Evolutionary conservation across 2,329 filamentous ascomycete genomes (phyloP), one percentile per base, ranked within the genome.

Genomic region (Neonectria coccinea): DNA sequence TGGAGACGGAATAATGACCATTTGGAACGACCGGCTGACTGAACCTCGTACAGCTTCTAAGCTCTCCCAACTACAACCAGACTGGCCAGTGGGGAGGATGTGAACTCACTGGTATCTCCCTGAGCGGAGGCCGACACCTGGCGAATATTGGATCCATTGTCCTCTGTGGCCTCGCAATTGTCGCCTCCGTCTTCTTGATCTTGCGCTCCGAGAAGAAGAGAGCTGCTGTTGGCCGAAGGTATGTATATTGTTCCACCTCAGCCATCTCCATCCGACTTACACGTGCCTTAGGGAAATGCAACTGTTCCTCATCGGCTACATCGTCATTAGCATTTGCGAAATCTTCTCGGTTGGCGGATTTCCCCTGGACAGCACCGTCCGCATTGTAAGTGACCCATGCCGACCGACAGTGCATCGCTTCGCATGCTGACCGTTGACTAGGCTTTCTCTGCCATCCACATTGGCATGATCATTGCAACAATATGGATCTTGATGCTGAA

Each of bases 281-380:
- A 48, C 8, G 1, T 25, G 8, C 4, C 2, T 59, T 75, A 97
- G 96, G 79, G 96, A 99, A 80, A 98, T 99, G 88, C 96, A 99
- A 85, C 75, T 97, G 36, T 98, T 99, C 81, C 87, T 99, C 55
- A 67, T 92, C 45, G 91, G 92, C 55, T 99, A 93, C 78, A 91
- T 97, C 62, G 80, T 98, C 63, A 89, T 98, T 66, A 89, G 92
- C 73, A 92, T 99, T 74, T 97, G 94, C 81, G 96, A 98, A 79
- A 97, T 99, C 75, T 97, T 99, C 81, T 94, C 94, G 0, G 89
- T 98, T 39, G 96, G 96, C 71, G 92, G 91, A 31, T 95, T 99
- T 74, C 94, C 95, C 3, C 81, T 97, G 20, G 83, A 87, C 36
- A 81, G 85, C 56, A 88, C 81, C 54, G 91, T 92, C 63, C 89